Conservation (phyloP, 1,139 yeast genomes). For the Debaryomyces robertsiae region DNA sequence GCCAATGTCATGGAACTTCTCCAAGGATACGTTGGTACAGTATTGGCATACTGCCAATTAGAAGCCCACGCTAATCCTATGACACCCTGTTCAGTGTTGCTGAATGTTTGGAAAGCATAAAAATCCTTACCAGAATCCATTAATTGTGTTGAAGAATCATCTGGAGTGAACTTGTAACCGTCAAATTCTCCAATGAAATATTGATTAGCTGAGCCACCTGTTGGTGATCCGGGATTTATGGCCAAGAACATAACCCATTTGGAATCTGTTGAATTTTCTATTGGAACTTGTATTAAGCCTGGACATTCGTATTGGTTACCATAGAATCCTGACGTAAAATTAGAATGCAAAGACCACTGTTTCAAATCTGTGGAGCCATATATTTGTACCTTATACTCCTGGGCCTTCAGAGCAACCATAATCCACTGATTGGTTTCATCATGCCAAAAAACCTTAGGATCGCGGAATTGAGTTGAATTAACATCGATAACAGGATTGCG, state of each 20-base stretch:
- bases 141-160: constrained; percentile 24
- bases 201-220: constrained; percentile 37
- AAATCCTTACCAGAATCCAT: constrained; percentile 37
- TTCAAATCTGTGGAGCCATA: constrained; percentile 30
- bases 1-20: constrained; percentile 33
- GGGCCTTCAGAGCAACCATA: constrained; percentile 35
- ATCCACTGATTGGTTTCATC: constrained; percentile 32
- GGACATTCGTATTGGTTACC: constrained; percentile 45
- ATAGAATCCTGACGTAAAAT: constrained; percentile 30
- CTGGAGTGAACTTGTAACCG: constrained; percentile 32
- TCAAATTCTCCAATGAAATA: constrained; percentile 42
- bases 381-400: constrained; percentile 31
- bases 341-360: constrained; percentile 30
- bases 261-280: constrained; percentile 18
- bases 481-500: constrained; percentile 34
- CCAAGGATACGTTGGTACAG: constrained; percentile 33
- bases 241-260: constrained; percentile 37
- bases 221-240: constrained; percentile 39
- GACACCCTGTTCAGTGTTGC: constrained; percentile 20
- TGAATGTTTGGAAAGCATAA: constrained; percentile 35
- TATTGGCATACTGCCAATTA: constrained; percentile 37
- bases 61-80: constrained; percentile 41
- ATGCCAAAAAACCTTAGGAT: constrained; percentile 44
- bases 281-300: constrained; percentile 28
- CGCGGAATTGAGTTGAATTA: constrained; percentile 34